phyloP scores from a whole-genome alignment of 2,329 filamentous ascomycete genomes.

The Helotiales sp. region DNA sequence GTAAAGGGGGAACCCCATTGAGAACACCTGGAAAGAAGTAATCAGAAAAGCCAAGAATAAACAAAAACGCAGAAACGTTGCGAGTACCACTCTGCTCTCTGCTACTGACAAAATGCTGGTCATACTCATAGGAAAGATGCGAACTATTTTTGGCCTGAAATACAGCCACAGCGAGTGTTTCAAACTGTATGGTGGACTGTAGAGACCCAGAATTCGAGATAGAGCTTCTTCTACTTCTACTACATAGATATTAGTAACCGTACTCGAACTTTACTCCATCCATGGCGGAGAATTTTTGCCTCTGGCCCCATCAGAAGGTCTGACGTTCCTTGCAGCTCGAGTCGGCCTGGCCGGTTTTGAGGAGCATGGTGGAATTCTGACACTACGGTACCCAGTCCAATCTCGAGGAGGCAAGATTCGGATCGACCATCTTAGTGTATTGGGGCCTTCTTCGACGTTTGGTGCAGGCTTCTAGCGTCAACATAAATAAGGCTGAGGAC shows the following conservation, averaged over 20 bases:
- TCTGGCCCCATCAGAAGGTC: neutral
- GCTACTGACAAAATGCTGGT: too few species aligned
- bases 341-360: neutral
- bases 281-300: neutral
- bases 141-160: too few species aligned
- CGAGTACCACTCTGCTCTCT: too few species aligned
- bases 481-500: conserved; percentile 3
- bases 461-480: conserved; percentile 4
- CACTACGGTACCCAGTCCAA: neutral
- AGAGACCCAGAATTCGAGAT: too few species aligned
- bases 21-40: too few species aligned
- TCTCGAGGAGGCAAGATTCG: neutral
- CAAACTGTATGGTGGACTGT: too few species aligned
- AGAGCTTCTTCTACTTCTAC: too few species aligned
- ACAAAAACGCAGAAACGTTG: too few species aligned
- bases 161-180: too few species aligned
- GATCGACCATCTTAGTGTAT: neutral
- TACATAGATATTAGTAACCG: neutral
- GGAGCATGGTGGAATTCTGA: neutral
- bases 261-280: neutral
- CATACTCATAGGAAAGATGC: too few species aligned
- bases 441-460: neutral
- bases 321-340: neutral
- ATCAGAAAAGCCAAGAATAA: too few species aligned
- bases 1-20: too few species aligned